A percentile compares a stretch with the other conserved stretches of the same genome.
Conservation (phyloP, 306 rosid genomes). For the Vigna radiata region DNA sequence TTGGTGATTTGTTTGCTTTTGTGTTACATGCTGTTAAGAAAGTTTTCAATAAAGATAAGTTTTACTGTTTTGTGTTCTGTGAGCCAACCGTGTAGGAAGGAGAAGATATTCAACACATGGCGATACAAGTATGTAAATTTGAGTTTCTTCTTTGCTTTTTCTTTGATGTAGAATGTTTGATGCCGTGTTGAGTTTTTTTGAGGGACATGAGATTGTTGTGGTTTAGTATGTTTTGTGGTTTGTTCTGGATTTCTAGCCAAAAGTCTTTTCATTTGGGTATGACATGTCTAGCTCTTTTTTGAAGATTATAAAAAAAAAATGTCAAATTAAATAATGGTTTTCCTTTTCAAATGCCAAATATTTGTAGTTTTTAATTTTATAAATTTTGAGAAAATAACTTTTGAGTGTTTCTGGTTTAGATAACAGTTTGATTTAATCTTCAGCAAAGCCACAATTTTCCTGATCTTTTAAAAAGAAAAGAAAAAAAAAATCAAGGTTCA, state of each 20-base stretch:
- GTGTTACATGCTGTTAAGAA: conserved; percentile 8
- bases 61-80: conserved; percentile 2
- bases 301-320: not conserved
- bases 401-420: conserved; percentile 33
- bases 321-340: conserved; percentile 1
- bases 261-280: conserved; percentile 12
- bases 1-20: conserved; percentile 9
- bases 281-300: conserved; percentile 29
- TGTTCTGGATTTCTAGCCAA: conserved; percentile 13
- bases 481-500: not conserved
- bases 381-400: not conserved
- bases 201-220: conserved; percentile 6
- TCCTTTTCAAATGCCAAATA: conserved; percentile 32
- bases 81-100: not conserved
- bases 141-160: conserved; percentile 27
- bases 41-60: conserved; percentile 4
- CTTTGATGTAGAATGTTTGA: conserved; percentile 1
- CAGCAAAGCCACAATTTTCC: not conserved
- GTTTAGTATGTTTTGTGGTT: conserved; percentile 16
- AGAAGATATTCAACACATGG: conserved; percentile 46
- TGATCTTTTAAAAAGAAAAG: too few species aligned
- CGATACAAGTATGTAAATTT: conserved; percentile 54
- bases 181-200: not conserved
- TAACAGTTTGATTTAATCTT: conserved; percentile 1
- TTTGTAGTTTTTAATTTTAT: conserved; percentile 2